Base-by-base conservation (phyloP, 2,329 filamentous ascomycete species). In the Ascochyta clinopodiicola region DNA sequence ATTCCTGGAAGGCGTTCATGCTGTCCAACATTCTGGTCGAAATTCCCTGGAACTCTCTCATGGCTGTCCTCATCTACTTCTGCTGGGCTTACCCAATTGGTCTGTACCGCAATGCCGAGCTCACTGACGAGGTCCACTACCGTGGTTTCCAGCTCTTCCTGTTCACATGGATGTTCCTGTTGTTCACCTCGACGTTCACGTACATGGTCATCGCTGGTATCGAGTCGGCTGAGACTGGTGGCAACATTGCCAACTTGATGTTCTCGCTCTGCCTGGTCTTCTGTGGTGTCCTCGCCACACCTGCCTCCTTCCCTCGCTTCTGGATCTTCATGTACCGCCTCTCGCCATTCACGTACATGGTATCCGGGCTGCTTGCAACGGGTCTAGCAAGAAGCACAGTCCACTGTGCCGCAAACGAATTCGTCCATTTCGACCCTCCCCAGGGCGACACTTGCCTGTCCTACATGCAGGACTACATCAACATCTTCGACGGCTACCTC, bases 41-140 rank as follows among this genome's bases (percentile, higher is more conserved):
- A 74, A 79, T 96, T 2, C 91, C 92, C 0, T 96, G 90, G 88
- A 92, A 96, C 71, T 84, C 87, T 0, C 76, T 95, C 38, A 88
- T 90, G 82, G 85, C 86, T 3, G 82, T 88, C n/a, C 77, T 96
- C 61, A 88, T 93, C 79, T 96, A 82, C 80, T 82, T 91, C 68
- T 87, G 82, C 73, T 94, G 90, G 85, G 96, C 96, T 80, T 96
- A 93, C 72, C 91, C 92, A 1, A 85, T 96, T 50, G 91, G 90
- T 2, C 83, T 95, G 9, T 86, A 91, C 74, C 76, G 78, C 56
- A 93, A 94, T 68, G 89, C 90, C 2, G 77, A 81, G 15, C 80
- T 80, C 1, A 85, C 86, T 4, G 82, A 83, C 57, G 79, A 86
- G 59, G 83, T 88, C 1, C 71, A 82, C 5, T 86, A 91, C 66